Evolutionary conservation across 306 rosid species (phyloP), one percentile per base, ranked within the genome.

Genomic region (Quercus alba): DNA sequence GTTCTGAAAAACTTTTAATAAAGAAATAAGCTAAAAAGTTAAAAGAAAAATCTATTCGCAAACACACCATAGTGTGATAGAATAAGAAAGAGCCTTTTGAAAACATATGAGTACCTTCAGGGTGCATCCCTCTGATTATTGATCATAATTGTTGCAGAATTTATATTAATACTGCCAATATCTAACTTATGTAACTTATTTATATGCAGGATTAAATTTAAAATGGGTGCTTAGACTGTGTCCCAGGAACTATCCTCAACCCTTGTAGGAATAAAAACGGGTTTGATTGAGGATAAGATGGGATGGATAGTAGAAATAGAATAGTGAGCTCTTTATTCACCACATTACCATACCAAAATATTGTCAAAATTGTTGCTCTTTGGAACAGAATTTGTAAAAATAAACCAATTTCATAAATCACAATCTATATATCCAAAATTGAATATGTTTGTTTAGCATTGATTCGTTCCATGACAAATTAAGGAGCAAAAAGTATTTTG

Each of bases 301-400:
- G 94, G 93, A 1, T 95, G 98, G 98, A 73, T 86, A 23, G 72
- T 90, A 68, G 92, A 91, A 85, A 84, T 95, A 64, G 84, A 83
- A 25, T 33, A 67, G n/a, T 79, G 49, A 89, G 51, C 51, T 66
- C 28, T 21, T 44, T 0, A n/a, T 58, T 55, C 13, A 6, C 72
- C 70, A 14, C 21, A 2, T 26, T 15, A 28, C 4, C 46, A 30
- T 64, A 17, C 46, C 46, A 64, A 31, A 31, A 31, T 31, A 30
- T 41, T 41, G 46, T 41, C 46, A 41, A 41, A 41, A 41, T 41
- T 41, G 46, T 41, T 41, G 46, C 46, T 41, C 46, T 8, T 41
- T 41, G 46, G 46, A 41, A 8, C 3, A 41, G 12, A 41, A 41
- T 41, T 41, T 41, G 46, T 41, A 41, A 41, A 41, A 41, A 8